Percentiles rank a stretch among this genome's conserved stretches.
These are phyloP conservation scores for Gyromitra esculenta DNA, from an alignment of 2,329 filamentous ascomycete genomes.

Conservation along the genomic window DNA sequence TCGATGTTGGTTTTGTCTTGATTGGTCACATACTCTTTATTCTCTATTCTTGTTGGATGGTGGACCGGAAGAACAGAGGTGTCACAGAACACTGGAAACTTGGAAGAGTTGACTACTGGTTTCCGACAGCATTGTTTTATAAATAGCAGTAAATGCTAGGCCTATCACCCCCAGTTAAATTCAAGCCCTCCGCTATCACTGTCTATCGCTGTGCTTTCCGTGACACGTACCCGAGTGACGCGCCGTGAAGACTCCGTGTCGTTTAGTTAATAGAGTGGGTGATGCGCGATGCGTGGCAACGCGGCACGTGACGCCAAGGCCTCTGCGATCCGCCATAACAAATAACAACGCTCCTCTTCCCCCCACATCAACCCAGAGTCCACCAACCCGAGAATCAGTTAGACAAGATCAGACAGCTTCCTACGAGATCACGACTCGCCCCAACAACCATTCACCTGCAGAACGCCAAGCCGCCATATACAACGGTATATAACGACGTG, in stretches of 20 bases:
- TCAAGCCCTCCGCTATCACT: neutral
- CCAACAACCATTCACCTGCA: constrained; percentile 9
- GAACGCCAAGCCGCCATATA: constrained; percentile 18
- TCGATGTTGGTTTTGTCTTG: constrained; percentile 14
- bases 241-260: constrained; percentile 13
- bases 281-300: constrained; percentile 44
- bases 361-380: constrained; percentile 48
- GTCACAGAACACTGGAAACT: constrained; percentile 12
- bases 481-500: constrained; percentile 38
- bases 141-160: constrained; percentile 44
- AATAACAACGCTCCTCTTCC: constrained; percentile 53
- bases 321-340: constrained; percentile 45
- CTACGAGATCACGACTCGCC: constrained; percentile 38
- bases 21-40: constrained; percentile 43
- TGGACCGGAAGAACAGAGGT: constrained; percentile 22
- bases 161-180: constrained; percentile 6
- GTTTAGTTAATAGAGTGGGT: constrained; percentile 11
- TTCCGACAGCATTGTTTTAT: constrained; percentile 33
- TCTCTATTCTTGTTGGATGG: constrained; percentile 28
- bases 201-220: neutral
- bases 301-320: constrained; percentile 44
- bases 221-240: constrained; percentile 37
- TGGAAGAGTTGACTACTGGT: constrained; percentile 25
- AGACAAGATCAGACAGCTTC: constrained; percentile 47
- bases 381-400: constrained; percentile 44